A percentile compares a stretch with the other conserved stretches of the same genome.
These are phyloP conservation scores for Juglanconis juglandina DNA, from an alignment of 2,329 filamentous ascomycete genomes.

Conservation along the genomic window DNA sequence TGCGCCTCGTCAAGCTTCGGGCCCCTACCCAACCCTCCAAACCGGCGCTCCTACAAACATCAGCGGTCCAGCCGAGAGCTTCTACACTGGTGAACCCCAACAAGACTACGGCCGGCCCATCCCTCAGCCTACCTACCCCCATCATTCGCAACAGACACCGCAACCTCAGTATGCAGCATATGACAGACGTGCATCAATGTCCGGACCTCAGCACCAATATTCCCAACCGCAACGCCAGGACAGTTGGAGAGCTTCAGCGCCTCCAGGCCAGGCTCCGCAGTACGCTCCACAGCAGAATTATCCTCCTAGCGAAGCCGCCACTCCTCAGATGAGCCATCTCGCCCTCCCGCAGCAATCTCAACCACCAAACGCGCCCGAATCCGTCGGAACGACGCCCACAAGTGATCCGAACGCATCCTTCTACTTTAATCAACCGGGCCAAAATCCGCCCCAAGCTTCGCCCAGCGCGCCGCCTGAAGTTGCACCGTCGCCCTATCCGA, in stretches of 20 bases:
- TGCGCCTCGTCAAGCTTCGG: conserved; percentile 48
- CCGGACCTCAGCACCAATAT: conserved; percentile 41
- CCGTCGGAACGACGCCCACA: conserved; percentile 30
- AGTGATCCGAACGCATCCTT: conserved; percentile 55
- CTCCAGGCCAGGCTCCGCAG: conserved; percentile 34
- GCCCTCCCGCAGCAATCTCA: conserved; percentile 27
- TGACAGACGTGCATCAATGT: conserved; percentile 38
- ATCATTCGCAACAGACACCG: conserved; percentile 41
- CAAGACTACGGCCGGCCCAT: conserved; percentile 44
- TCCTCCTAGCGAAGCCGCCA: conserved; percentile 30
- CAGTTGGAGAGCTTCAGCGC: conserved; percentile 46
- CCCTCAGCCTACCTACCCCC: conserved; percentile 52
- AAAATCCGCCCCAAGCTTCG: conserved; percentile 31
- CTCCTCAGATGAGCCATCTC: conserved; percentile 27
- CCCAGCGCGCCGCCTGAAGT: conserved; percentile 40
- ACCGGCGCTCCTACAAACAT: conserved; percentile 43
- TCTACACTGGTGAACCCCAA: conserved; percentile 68
- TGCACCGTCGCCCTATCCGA: conserved; percentile 50
- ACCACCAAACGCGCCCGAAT: conserved; percentile 31
- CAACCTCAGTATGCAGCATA: conserved; percentile 45
- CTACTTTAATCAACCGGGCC: conserved; percentile 49
- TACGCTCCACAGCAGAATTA: conserved; percentile 34
- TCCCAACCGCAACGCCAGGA: conserved; percentile 45
- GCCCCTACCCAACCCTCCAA: conserved; percentile 70
- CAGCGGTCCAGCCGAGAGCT: conserved; percentile 67